Percentiles rank a stretch among this genome's conserved stretches.
Evolutionary conservation across 352 stramenopile species (phyloP).

Genomic region (Aphanomyces invadans): DNA sequence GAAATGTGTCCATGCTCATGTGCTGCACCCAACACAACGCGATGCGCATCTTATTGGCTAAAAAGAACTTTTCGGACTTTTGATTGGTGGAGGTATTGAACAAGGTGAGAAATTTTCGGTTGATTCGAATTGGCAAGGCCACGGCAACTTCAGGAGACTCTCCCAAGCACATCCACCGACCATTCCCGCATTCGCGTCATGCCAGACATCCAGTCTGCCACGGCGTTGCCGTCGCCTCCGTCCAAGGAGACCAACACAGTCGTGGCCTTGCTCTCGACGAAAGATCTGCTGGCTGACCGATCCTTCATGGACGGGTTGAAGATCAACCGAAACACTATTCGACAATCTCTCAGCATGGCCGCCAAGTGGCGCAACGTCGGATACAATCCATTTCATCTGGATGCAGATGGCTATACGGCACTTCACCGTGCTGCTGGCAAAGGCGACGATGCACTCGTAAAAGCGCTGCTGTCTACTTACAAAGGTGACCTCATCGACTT

Average conservation of each 20-base stretch:
- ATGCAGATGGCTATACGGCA: conserved; percentile 69
- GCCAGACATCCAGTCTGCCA: neutral
- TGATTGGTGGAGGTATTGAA: neutral
- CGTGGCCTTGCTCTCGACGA: conserved; percentile 2
- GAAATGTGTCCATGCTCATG: too few species aligned
- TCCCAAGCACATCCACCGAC: neutral
- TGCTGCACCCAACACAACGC: neutral
- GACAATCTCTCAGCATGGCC: conserved; percentile 65
- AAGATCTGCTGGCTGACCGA: neutral
- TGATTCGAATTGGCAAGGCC: neutral
- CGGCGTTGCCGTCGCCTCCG: neutral
- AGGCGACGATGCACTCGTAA: conserved; percentile 54
- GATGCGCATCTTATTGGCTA: neutral
- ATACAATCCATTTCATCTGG: conserved; percentile 76
- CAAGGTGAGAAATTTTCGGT: neutral
- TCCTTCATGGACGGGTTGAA: neutral
- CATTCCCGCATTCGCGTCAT: neutral
- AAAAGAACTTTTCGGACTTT: neutral
- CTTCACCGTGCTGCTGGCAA: conserved; percentile 68
- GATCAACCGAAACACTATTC: conserved; percentile 44
- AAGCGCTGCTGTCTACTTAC: conserved; percentile 72
- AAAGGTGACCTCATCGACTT: conserved; percentile 63
- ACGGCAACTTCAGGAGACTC: neutral
- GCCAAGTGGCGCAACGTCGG: conserved; percentile 80
- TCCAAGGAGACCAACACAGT: neutral